phyloP scores from a whole-genome alignment of 306 rosid species.

The Malus sieversii region DNA sequence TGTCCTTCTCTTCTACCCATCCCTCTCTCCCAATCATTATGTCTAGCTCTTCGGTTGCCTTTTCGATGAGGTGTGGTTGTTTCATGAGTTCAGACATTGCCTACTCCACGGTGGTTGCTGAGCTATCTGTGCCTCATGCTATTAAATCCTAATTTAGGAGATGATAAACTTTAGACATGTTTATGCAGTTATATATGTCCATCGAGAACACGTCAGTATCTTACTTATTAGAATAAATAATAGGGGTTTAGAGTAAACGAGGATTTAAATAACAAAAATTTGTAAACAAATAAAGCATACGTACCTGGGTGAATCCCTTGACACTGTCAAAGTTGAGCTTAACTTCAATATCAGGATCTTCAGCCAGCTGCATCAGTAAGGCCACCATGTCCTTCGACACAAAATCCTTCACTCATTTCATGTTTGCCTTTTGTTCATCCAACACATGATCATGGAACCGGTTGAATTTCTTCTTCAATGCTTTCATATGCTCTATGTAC shows the following conservation, averaged over 20 bases:
- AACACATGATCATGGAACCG: conserved; percentile 25
- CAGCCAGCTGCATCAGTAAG: conserved; percentile 21
- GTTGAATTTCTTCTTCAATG: conserved; percentile 19
- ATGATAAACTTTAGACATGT: no score
- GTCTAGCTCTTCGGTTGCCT: conserved; percentile 22
- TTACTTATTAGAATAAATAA: no score
- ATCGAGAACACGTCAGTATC: no score
- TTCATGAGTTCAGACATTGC: conserved; percentile 29
- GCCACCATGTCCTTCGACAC: conserved; percentile 32
- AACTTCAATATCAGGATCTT: conserved; percentile 28
- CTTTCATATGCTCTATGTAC: conserved; percentile 33
- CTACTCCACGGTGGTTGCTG: conserved; percentile 15
- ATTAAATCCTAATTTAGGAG: conserved; percentile 15
- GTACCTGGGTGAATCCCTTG: conserved; percentile 29
- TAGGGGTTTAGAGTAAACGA: background rate
- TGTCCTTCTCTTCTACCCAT: conserved; percentile 26
- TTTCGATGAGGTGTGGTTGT: conserved; percentile 8
- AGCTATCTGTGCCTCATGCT: conserved; percentile 18
- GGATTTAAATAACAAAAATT: background rate
- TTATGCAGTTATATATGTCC: no score
- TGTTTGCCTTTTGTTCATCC: conserved; percentile 27
- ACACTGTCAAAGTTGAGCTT: conserved; percentile 21
- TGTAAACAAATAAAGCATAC: background rate
- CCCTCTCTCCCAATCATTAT: conserved; percentile 16
- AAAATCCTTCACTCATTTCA: background rate